Evolutionary conservation across 192 early-diverging fungal genomes (phyloP).

Genomic region (Podochytrium sp.): DNA sequence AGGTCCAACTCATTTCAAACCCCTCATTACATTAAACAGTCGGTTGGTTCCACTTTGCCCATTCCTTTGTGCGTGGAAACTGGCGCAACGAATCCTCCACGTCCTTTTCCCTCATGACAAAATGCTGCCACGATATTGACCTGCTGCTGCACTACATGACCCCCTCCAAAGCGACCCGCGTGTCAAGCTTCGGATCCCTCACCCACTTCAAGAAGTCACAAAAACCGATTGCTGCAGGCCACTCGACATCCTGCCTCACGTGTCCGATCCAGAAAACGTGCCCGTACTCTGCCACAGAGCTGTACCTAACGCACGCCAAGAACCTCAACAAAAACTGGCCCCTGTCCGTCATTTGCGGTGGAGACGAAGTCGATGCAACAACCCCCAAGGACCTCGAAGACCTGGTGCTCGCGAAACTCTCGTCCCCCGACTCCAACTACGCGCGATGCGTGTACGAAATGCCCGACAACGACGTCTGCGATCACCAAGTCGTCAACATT

Average conservation of each 20-base stretch:
- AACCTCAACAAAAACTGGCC: constrained; percentile 57
- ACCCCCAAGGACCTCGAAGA: constrained; percentile 42
- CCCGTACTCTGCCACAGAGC: constrained; percentile 60
- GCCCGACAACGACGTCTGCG: constrained; percentile 69
- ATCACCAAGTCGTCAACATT: constrained; percentile 66
- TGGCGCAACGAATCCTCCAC: constrained; percentile 60
- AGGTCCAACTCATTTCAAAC: not conserved
- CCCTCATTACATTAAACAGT: not conserved
- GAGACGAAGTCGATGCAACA: constrained; percentile 34
- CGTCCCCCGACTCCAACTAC: constrained; percentile 50
- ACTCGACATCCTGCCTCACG: constrained; percentile 56
- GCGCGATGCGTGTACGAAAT: constrained; percentile 72
- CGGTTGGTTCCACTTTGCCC: constrained; percentile 68
- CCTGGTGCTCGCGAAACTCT: constrained; percentile 9
- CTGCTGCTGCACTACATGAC: constrained; percentile 48
- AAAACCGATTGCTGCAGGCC: constrained; percentile 63
- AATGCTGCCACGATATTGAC: constrained; percentile 61
- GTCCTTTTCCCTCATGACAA: constrained; percentile 67
- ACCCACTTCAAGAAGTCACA: constrained; percentile 57
- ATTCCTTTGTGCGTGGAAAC: constrained; percentile 68
- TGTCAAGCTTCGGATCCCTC: constrained; percentile 65
- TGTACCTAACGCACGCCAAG: constrained; percentile 53
- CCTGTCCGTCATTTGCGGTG: constrained; percentile 52
- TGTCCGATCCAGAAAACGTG: constrained; percentile 58
- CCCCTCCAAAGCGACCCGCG: constrained; percentile 36